Evolutionary conservation across 179 eudicot genomes (phyloP), one percentile per base, ranked within the genome.

Genomic region (Patellifolia procumbens): DNA sequence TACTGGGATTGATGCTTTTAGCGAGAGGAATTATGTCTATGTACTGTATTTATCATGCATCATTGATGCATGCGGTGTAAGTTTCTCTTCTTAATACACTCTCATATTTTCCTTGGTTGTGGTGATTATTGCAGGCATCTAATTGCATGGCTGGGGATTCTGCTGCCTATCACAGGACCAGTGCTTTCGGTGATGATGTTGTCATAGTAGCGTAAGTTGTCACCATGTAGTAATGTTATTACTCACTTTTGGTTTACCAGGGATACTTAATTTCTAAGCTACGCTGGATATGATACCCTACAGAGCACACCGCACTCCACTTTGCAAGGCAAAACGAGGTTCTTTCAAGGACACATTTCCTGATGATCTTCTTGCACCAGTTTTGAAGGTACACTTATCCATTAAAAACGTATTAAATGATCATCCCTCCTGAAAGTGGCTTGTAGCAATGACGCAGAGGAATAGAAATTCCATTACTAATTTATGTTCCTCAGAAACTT

Each of bases 141-240:
- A 83, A 82, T 20, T 91, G 97, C 58, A 77, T 77, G 51, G 97
- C 97, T 37, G 97, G 97, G 59, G 97, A 93, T 74, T 87, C 89
- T 71, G 83, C 97, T 74, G 83, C 97, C 37, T 92, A 93, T 76
- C 91, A 93, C 43, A 83, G 98, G 81, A 80, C 86, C 26, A 81
- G 88, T 73, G 85, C 87, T 73, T 93, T 81, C 82, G 98, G 94
- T 52, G 97, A 92, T 79, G 98, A 94, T 81, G 97, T 94, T 48
- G 97, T 94, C 79, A 88, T 92, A 66, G 98, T 92, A 49, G 98
- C 97, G 98, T 94, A 86, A 88, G 97, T 87, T 35, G 20, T 7
- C 43, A 9, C 56, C 48, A 19, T 65, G 19, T 71, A 32, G 32
- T 62, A 20, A 49, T 45, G 58, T 8, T 67, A 59, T 46, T 34